Conservation (phyloP, 2,329 filamentous ascomycete genomes). For the Xylaria sp. region DNA sequence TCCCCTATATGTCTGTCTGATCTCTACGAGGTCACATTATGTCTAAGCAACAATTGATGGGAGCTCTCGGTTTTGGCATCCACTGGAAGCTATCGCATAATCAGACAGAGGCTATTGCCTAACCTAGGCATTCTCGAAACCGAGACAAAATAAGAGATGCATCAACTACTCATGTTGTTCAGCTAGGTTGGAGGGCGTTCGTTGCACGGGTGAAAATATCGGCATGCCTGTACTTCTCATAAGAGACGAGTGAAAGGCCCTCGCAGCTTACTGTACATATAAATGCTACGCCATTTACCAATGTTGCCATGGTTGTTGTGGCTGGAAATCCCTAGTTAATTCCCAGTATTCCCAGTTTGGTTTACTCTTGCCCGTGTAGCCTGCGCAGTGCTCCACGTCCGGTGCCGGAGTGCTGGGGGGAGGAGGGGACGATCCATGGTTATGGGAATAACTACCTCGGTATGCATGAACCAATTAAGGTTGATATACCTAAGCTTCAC, state of each 20-base stretch:
- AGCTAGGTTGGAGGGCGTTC: too few relatives aligned
- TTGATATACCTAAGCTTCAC: background rate
- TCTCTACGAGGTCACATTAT: background rate
- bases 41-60: background rate
- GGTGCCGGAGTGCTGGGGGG: background rate
- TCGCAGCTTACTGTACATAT: too few relatives aligned
- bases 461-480: background rate
- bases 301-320: background rate
- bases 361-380: background rate
- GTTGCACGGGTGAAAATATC: too few relatives aligned
- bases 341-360: background rate
- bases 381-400: constrained; percentile 1
- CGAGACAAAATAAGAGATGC: background rate
- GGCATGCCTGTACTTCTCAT: too few relatives aligned
- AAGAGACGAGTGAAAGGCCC: too few relatives aligned
- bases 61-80: background rate
- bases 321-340: too few relatives aligned
- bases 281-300: too few relatives aligned
- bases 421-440: background rate
- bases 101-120: background rate
- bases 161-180: background rate
- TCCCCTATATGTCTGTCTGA: background rate
- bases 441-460: background rate
- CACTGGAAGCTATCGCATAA: background rate
- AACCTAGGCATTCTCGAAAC: background rate